Conservation (phyloP, 225 moss, liverwort and hornwort genomes). For the Lunularia cruciata region DNA sequence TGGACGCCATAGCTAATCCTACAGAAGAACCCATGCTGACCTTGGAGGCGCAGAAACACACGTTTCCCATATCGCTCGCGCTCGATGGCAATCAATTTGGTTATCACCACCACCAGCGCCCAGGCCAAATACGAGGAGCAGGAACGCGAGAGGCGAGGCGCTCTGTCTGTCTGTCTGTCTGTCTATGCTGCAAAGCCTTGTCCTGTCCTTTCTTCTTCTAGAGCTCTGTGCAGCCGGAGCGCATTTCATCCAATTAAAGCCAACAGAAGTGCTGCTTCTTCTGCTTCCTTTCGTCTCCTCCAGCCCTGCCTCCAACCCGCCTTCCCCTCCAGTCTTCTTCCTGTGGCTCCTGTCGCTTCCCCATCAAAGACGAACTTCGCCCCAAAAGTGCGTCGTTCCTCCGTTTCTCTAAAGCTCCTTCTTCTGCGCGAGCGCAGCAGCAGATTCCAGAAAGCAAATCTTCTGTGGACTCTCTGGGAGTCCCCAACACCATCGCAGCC, state of each 20-base stretch:
- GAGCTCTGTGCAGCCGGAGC: too few relatives aligned
- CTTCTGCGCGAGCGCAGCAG: slow-evolving; percentile 3
- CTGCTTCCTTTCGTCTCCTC: too few relatives aligned
- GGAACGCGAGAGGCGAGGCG: background rate
- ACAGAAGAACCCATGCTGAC: slow-evolving; percentile 36
- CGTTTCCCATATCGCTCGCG: slow-evolving; percentile 35
- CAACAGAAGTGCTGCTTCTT: too few relatives aligned
- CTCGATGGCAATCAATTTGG: background rate
- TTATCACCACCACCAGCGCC: background rate
- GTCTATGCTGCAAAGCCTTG: background rate
- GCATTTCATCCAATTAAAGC: too few relatives aligned
- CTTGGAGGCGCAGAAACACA: slow-evolving; percentile 44
- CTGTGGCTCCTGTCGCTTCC: slow-evolving; percentile 8
- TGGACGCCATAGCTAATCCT: slow-evolving; percentile 25
- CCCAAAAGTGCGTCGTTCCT: background rate
- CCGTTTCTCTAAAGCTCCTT: background rate
- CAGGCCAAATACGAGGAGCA: background rate
- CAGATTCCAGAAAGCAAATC: slow-evolving; percentile 14
- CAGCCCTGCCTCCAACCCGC: too few relatives aligned
- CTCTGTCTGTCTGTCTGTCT: background rate
- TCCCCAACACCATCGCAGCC: background rate
- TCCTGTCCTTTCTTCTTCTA: background rate
- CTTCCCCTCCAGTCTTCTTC: background rate
- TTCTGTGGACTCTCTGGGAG: background rate
- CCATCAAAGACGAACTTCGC: slow-evolving; percentile 11